These are phyloP conservation scores for Neodidymelliopsis sp. DNA, from an alignment of 2,329 filamentous ascomycete species.

Conservation along the genomic window DNA sequence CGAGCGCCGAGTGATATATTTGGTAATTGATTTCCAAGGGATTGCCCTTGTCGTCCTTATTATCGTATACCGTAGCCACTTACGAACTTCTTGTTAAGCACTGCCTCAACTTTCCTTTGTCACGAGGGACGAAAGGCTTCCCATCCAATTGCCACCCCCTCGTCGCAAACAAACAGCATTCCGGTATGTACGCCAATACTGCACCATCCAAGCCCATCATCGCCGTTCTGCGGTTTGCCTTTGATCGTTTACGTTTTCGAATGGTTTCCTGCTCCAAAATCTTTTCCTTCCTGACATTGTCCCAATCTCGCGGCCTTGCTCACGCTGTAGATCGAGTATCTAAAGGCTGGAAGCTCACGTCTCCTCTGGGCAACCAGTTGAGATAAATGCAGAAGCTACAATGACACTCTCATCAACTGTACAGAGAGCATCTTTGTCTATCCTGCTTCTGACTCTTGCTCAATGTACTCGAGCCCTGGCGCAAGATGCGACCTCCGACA, in stretches of 20 bases:
- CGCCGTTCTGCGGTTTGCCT: slow-evolving; percentile 10
- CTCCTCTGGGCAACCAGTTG: neutral
- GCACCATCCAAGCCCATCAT: slow-evolving; percentile 4
- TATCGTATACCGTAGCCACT: slow-evolving; percentile 2
- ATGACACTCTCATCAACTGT: neutral
- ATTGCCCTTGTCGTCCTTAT: slow-evolving; percentile 10
- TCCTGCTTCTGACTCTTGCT: neutral
- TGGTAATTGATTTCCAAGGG: slow-evolving; percentile 6
- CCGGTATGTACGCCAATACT: slow-evolving; percentile 16
- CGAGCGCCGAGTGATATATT: slow-evolving; percentile 1
- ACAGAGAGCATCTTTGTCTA: neutral
- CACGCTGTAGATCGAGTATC: neutral
- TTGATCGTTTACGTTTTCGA: slow-evolving; percentile 6
- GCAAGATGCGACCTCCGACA: neutral
- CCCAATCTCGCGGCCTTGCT: neutral
- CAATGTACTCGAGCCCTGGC: neutral
- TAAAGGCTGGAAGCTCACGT: neutral
- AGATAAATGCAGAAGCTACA: neutral
- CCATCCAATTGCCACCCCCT: neutral
- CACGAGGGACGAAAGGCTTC: slow-evolving; percentile 3
- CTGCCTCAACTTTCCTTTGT: slow-evolving; percentile 16
- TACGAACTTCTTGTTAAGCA: slow-evolving; percentile 4
- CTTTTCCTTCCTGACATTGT: neutral
- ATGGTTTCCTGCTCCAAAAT: neutral
- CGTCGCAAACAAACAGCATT: slow-evolving; percentile 14